Conservation (phyloP, 768 basidiomycete genomes). For the Pholiota conissans region DNA sequence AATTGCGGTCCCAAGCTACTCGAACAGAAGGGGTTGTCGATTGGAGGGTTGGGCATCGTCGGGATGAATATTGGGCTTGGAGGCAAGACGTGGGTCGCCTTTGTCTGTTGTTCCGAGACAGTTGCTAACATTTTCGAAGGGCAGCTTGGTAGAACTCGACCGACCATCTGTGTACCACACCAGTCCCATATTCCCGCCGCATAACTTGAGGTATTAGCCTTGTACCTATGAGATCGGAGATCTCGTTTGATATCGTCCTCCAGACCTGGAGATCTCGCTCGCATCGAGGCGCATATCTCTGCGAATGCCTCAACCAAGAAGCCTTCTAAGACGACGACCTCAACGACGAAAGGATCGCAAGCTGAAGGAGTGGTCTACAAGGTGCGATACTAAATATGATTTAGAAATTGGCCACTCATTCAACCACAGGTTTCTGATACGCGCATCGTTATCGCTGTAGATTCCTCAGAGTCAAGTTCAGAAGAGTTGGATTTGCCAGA, state of each 20-base stretch:
- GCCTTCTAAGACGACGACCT: conserved; percentile 42
- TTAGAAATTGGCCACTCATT: neutral
- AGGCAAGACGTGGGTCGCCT: conserved; percentile 74
- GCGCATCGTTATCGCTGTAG: conserved; percentile 78
- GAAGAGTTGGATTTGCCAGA: conserved; percentile 83
- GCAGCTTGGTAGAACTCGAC: conserved; percentile 84
- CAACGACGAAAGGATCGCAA: conserved; percentile 36
- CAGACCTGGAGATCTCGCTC: conserved; percentile 87
- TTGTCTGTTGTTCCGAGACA: neutral
- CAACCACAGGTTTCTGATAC: conserved; percentile 72
- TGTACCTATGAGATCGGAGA: neutral
- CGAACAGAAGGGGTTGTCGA: conserved; percentile 84
- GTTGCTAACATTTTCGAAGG: conserved; percentile 32
- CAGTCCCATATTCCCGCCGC: conserved; percentile 74
- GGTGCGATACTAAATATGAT: conserved; percentile 32
- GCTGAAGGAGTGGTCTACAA: conserved; percentile 88
- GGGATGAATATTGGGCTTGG: conserved; percentile 84
- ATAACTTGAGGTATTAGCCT: conserved; percentile 69
- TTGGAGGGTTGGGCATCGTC: conserved; percentile 70
- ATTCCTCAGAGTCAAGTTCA: conserved; percentile 55
- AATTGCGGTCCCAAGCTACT: conserved; percentile 83
- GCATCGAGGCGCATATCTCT: conserved; percentile 73
- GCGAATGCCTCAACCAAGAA: conserved; percentile 38
- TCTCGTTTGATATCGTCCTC: conserved; percentile 10
- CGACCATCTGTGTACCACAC: conserved; percentile 79